Evolutionary conservation across 441 rosid species (phyloP).

Genomic region (Adansonia rubrostipa): DNA sequence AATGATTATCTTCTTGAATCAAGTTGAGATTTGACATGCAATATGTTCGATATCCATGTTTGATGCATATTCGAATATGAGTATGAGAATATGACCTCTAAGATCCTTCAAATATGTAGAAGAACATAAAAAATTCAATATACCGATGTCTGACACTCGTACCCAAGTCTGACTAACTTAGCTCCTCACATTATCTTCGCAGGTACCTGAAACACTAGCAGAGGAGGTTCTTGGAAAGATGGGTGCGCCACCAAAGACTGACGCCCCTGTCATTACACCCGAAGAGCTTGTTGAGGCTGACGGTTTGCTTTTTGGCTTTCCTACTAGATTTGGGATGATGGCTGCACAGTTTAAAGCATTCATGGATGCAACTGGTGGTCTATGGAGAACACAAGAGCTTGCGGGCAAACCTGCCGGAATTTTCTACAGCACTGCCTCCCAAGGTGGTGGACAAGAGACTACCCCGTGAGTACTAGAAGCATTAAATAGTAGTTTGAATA

Average conservation of each 20-base stretch:
- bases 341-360: conserved; percentile 58
- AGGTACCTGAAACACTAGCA: conserved; percentile 41
- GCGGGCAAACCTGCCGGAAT: conserved; percentile 62
- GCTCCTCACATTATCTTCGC: not conserved
- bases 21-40: not conserved
- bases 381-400: conserved; percentile 51
- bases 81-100: too few species aligned
- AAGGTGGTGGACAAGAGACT: conserved; percentile 65
- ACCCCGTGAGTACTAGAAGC: conserved; percentile 43
- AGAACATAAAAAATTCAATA: too few species aligned
- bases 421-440: conserved; percentile 57
- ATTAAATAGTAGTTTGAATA: too few species aligned
- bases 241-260: conserved; percentile 56
- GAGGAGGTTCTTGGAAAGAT: conserved; percentile 50
- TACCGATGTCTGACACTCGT: not conserved
- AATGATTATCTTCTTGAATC: not conserved
- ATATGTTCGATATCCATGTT: too few species aligned
- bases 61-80: too few species aligned
- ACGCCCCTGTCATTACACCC: conserved; percentile 41
- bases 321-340: conserved; percentile 60
- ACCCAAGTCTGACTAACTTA: too few species aligned
- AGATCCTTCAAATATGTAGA: too few species aligned
- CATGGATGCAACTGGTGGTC: conserved; percentile 54
- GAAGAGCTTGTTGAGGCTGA: conserved; percentile 50
- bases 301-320: conserved; percentile 54